phyloP scores from a whole-genome alignment of 768 basidiomycete genomes.

The Leucocoprinus sp. region DNA sequence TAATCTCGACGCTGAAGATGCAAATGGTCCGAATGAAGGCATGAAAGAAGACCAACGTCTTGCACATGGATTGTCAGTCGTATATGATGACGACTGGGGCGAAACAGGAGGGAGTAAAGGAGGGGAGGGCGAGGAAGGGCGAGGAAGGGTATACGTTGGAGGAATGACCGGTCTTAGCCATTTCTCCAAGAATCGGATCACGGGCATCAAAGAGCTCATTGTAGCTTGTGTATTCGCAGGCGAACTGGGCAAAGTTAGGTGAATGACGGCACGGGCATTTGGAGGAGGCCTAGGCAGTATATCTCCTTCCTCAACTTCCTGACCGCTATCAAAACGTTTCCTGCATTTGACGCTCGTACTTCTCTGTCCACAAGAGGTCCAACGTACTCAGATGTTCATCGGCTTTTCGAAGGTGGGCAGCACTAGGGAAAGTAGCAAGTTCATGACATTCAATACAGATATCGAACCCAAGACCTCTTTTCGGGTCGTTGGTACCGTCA shows the following conservation, averaged over 20 bases:
- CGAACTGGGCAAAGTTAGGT: conserved; percentile 68
- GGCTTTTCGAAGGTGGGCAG: conserved; percentile 57
- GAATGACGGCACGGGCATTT: conserved; percentile 62
- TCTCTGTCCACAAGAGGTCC: conserved; percentile 58
- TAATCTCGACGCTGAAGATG: conserved; percentile 16
- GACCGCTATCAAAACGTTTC: conserved; percentile 15
- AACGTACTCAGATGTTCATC: conserved; percentile 67
- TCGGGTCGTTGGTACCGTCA: conserved; percentile 32
- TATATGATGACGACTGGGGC: not conserved
- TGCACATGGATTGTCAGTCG: conserved; percentile 12
- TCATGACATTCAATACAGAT: conserved; percentile 89
- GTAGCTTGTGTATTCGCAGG: conserved; percentile 45
- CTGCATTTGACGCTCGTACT: conserved; percentile 22
- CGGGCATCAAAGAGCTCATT: conserved; percentile 50
- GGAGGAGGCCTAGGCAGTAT: conserved; percentile 54
- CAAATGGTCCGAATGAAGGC: conserved; percentile 30
- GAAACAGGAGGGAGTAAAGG: conserved; percentile 6
- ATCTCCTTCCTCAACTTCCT: conserved; percentile 12
- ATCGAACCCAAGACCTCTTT: conserved; percentile 61
- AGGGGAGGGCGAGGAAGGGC: conserved; percentile 8
- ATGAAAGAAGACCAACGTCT: conserved; percentile 37
- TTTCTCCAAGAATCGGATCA: conserved; percentile 61
- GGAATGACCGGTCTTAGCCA: conserved; percentile 41
- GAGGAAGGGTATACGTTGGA: not conserved
- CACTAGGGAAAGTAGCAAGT: conserved; percentile 63